A percentile compares a stretch with the other conserved stretches of the same genome.
Conservation (phyloP, 805 yeast species). For the Sugiyamaella valdiviana region DNA sequence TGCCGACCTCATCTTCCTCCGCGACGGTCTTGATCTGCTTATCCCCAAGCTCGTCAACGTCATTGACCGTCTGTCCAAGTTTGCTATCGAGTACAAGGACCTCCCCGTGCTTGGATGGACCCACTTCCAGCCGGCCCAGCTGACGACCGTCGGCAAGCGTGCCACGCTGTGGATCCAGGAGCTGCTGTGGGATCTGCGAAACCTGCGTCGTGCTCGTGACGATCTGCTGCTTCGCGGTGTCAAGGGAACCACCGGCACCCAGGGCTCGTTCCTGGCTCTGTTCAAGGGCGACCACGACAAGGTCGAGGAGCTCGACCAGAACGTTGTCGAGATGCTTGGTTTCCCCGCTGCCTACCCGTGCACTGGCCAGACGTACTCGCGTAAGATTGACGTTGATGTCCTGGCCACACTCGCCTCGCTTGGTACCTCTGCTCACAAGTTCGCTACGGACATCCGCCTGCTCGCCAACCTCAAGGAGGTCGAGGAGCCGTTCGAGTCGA, state of each 20-base stretch:
- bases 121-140: constrained; percentile 98
- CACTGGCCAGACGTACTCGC: constrained; percentile 98
- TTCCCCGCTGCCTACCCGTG: constrained; percentile 94
- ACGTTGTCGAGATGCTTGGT: constrained; percentile 88
- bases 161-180: constrained; percentile 98
- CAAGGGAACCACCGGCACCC: constrained; percentile 99
- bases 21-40: constrained; percentile 90
- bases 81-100: constrained; percentile 89
- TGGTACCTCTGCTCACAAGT: constrained; percentile 94
- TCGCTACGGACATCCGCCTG: constrained; percentile 94
- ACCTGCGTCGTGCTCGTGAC: constrained; percentile 90
- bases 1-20: constrained; percentile 91
- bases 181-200: constrained; percentile 94
- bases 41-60: constrained; percentile 95
- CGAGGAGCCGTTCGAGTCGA: constrained; percentile 97
- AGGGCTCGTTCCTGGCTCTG: constrained; percentile 88
- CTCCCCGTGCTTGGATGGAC: constrained; percentile 98
- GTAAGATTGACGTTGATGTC: constrained; percentile 95
- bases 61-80: constrained; percentile 79
- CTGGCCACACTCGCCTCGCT: constrained; percentile 87
- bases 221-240: constrained; percentile 97
- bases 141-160: constrained; percentile 97
- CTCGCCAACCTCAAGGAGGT: constrained; percentile 94
- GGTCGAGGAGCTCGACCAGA: constrained; percentile 86
- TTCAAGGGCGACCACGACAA: constrained; percentile 97